Evolutionary conservation across 2,329 filamentous ascomycete genomes (phyloP), one percentile per base, ranked within the genome.

Genomic region (Myriosclerotinia scirpicola): DNA sequence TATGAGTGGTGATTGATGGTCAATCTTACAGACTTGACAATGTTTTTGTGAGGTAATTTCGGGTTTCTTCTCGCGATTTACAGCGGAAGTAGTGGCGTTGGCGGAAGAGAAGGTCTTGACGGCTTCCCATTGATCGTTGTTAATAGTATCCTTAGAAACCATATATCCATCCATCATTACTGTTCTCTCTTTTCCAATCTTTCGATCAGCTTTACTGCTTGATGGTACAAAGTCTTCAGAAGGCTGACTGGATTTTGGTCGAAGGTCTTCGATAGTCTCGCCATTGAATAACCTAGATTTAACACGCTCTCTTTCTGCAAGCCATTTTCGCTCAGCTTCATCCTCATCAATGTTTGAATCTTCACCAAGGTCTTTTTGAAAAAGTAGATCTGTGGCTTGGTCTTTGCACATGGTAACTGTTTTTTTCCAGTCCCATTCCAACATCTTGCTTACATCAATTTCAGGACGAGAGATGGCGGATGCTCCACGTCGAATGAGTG

Each of bases 261-360:
- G 61, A 60, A 70, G 70, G 42, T 75, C 77, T 8, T 74, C 60
- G 69, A 82, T 79, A 30, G 79, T 81, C 69, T 83, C 82, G 2
- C 85, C 85, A 42, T 87, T 81, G 63, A 87, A 86, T 0, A 87
- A 78, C 6, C 83, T 81, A 0, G 82, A 82, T 71, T 86, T 81
- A 1, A 88, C 85, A 8, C 79, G 79, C 70, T 87, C 85, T 75
- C 85, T 82, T 12, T 81, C 79, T 2, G 81, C 72, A 0, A 88
- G 76, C 86, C 85, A 88, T 44, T 80, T 80, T 64, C 81, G 77
- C 70, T 88, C 84, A 14, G 83, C 82, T 6, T 81, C 77, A 8
- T 64, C 61, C 54, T 81, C 79, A 22, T 78, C 75, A 11, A 76
- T 75, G 26, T 75, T 72, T n/a, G 74, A 69, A 65, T 76, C 73